These are phyloP conservation scores for Agapanthus africanus DNA, from an alignment of 106 monocot species.

Conservation along the genomic window DNA sequence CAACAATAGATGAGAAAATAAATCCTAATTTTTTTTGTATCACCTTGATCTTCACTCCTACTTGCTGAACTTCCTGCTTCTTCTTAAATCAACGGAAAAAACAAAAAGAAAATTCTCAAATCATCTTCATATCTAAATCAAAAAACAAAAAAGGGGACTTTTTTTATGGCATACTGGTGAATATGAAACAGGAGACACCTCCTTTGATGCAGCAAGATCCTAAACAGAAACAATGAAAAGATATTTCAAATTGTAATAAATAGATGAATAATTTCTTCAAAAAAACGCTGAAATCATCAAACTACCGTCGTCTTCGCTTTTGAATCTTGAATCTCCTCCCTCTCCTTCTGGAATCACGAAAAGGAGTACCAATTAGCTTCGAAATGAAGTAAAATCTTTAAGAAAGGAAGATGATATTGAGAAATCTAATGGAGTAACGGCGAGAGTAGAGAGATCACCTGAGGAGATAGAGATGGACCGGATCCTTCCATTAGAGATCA, in stretches of 20 bases:
- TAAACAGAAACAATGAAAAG: too few species aligned
- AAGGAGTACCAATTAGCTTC: neutral
- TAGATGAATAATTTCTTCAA: too few species aligned
- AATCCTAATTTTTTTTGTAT: neutral
- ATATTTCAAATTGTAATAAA: too few species aligned
- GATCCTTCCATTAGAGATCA: constrained; percentile 5
- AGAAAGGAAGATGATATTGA: neutral
- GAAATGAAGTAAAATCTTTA: neutral
- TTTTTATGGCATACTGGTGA: neutral
- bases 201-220: neutral
- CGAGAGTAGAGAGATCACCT: neutral
- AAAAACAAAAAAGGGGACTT: neutral
- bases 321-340: too few species aligned
- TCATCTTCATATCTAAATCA: neutral
- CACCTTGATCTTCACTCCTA: constrained; percentile 3
- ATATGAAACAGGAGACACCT: neutral
- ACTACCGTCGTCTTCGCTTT: neutral
- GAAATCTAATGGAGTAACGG: neutral
- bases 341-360: too few species aligned
- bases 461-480: neutral
- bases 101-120: too few species aligned
- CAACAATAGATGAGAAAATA: neutral
- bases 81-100: too few species aligned
- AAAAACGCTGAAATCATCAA: too few species aligned
- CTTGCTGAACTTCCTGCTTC: neutral